Evolutionary conservation across 1,284 basidiomycete species (phyloP), one percentile per base, ranked within the genome.

Genomic region (Microbotryomycetes sp.): DNA sequence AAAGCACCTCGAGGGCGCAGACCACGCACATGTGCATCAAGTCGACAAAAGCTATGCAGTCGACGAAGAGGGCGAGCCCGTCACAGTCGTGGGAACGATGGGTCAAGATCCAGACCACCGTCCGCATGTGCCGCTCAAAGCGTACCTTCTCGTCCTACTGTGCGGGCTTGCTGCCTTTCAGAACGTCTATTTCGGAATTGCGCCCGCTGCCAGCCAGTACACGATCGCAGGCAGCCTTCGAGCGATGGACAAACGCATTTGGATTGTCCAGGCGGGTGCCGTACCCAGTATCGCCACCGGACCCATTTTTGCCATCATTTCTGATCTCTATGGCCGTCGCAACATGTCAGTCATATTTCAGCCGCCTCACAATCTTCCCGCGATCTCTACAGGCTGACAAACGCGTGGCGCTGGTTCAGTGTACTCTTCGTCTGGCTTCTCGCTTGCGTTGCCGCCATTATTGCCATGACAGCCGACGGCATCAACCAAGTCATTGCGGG

Each of bases 321-420:
- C 54, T 6, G 59, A 61, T 49, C n/a, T 52, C 3, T 57, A 61
- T 41, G 59, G 59, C 5, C 59, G 59, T 15, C 59, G 59, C 16
- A 57, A 27, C 27, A 27, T 61, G 56, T 41, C 11, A 41, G 35
- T 41, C 35, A 18, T 9, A 9, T 41, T n/a, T n/a, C n/a, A n/a
- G n/a, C n/a, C n/a, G n/a, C n/a, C n/a, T n/a, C n/a, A n/a, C n/a
- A n/a, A n/a, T n/a, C n/a, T n/a, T n/a, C n/a, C n/a, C n/a, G n/a
- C n/a, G n/a, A n/a, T n/a, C n/a, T n/a, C n/a, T n/a, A n/a, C n/a
- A n/a, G n/a, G n/a, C 29, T n/a, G n/a, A n/a, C n/a, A n/a, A n/a
- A n/a, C n/a, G n/a, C n/a, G n/a, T n/a, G n/a, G n/a, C n/a, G n/a
- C n/a, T n/a, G n/a, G n/a, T n/a, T 18, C 35, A 41, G 35, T 41